Conservation (phyloP, 768 basidiomycete genomes). For the Lentinula boryana region DNA sequence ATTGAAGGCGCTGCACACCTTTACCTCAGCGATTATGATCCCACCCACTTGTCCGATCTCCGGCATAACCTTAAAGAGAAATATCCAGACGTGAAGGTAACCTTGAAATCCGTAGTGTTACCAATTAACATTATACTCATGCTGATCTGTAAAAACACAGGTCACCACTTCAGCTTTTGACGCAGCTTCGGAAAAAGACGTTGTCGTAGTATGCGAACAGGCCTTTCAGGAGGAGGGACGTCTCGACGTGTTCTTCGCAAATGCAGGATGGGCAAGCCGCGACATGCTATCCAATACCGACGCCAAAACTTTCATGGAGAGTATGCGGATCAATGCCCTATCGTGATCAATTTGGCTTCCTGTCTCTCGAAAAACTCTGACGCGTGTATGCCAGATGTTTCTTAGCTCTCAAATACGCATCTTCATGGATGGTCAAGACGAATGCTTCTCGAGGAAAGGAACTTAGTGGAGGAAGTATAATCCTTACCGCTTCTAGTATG, state of each 20-base stretch:
- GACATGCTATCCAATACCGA: slow-evolving; percentile 44
- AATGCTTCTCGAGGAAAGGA: slow-evolving; percentile 67
- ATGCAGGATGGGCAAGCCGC: slow-evolving; percentile 72
- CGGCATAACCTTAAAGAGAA: slow-evolving; percentile 57
- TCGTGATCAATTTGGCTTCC: slow-evolving; percentile 31
- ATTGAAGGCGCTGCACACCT: slow-evolving; percentile 65
- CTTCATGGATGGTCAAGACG: slow-evolving; percentile 69
- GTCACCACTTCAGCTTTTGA: slow-evolving; percentile 76
- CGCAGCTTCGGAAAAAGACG: slow-evolving; percentile 71
- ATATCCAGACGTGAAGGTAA: slow-evolving; percentile 79
- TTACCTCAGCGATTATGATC: slow-evolving; percentile 68
- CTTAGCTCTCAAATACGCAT: slow-evolving; percentile 83
- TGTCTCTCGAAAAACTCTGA: background rate
- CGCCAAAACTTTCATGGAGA: slow-evolving; percentile 64
- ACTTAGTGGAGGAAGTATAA: slow-evolving; percentile 71
- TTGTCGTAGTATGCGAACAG: slow-evolving; percentile 61
- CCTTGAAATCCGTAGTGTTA: slow-evolving; percentile 4
- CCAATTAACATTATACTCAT: background rate
- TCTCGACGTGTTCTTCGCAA: slow-evolving; percentile 93
- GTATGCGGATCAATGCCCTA: slow-evolving; percentile 69
- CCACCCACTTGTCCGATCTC: slow-evolving; percentile 63
- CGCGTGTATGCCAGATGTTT: slow-evolving; percentile 55
- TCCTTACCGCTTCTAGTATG: slow-evolving; percentile 80
- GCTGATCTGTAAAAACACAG: slow-evolving; percentile 30
- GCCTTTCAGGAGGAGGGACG: slow-evolving; percentile 78